Evolutionary conservation across 768 basidiomycete species (phyloP), one percentile per base, ranked within the genome.

Genomic region (Vishniacozyma victoriae): DNA sequence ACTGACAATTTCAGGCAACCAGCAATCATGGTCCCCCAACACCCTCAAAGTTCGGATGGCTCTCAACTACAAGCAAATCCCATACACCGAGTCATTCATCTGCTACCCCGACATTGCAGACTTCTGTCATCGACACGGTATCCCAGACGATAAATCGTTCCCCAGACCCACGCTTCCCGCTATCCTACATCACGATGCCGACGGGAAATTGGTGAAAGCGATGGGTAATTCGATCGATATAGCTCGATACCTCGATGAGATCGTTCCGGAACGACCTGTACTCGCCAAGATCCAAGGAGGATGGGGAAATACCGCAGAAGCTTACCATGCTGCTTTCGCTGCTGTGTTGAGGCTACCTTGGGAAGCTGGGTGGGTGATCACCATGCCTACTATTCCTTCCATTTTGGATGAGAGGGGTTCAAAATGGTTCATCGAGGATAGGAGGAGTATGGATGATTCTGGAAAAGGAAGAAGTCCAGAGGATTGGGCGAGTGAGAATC

Each of bases 21-120:
- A 29, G n/a, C 42, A 47, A 43, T 51, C 50, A 3, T 59, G 57
- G 57, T 59, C 57, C 4, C 57, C 57, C 26, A 59, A 55, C 45
- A 59, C 57, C 14, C 23, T 59, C 44, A 55, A 52, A 37, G 48
- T 35, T 25, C 49, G 59, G 0, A 39, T 57, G 9, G 39, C 44
- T 9, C 50, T 61, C 35, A 61, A 61, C 40, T 52, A 48, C 48
- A 53, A 49, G 35, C 29, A 25, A 6, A 48, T 57, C 23, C 49
- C 55, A 1, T 61, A 61, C 39, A 40, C 29, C 1, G 39, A 57
- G 23, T 31, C 50, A 12, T 57, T 39, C 47, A 19, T 61, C 35
- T 57, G 55, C 1, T 61, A 57, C 45, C 55, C 59, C 0, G 59
- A 61, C 43, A 57, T 61, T 19, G 18, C 13, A 13, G 19, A 12